Percentiles rank a stretch among this genome's conserved stretches.
These are phyloP conservation scores for Amoeboaphelidium occidentale DNA, from an alignment of 371 early-diverging fungal genomes.

Conservation along the genomic window DNA sequence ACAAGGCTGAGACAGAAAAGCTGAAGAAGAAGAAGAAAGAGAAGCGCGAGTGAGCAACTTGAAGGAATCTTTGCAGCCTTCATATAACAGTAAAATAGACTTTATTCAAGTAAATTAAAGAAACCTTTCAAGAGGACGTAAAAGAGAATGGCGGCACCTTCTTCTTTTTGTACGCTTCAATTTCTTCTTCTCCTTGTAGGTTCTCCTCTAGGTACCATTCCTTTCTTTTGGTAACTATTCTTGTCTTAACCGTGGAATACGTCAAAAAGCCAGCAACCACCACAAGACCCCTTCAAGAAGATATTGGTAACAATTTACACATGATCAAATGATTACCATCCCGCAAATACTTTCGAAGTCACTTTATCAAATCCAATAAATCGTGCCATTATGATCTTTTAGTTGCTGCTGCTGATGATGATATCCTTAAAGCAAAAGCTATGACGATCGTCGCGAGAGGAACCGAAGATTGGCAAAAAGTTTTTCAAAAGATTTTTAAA, in stretches of 20 bases:
- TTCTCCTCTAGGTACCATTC: neutral
- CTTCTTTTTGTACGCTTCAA: neutral
- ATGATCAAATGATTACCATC: neutral
- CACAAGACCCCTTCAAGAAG: neutral
- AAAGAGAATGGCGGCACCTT: neutral
- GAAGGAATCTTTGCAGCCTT: neutral
- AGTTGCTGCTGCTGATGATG: too few species aligned
- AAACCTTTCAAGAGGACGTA: neutral
- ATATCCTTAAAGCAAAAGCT: too few species aligned
- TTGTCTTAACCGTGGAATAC: neutral
- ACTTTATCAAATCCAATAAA: too few species aligned
- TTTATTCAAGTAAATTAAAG: neutral
- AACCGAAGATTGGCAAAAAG: neutral
- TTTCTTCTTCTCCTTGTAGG: neutral
- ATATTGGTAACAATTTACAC: neutral
- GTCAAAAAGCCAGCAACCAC: neutral
- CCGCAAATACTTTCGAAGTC: too few species aligned
- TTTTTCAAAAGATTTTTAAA: neutral
- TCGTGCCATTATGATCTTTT: too few species aligned
- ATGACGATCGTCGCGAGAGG: neutral
- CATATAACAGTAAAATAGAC: neutral
- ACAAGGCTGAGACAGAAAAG: slow-evolving; percentile 3
- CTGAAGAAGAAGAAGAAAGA: slow-evolving; percentile 9
- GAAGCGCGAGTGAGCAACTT: neutral
- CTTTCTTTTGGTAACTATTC: neutral